Conservation (phyloP, 2,329 filamentous ascomycete genomes). For the Neofusicoccum sp. region DNA sequence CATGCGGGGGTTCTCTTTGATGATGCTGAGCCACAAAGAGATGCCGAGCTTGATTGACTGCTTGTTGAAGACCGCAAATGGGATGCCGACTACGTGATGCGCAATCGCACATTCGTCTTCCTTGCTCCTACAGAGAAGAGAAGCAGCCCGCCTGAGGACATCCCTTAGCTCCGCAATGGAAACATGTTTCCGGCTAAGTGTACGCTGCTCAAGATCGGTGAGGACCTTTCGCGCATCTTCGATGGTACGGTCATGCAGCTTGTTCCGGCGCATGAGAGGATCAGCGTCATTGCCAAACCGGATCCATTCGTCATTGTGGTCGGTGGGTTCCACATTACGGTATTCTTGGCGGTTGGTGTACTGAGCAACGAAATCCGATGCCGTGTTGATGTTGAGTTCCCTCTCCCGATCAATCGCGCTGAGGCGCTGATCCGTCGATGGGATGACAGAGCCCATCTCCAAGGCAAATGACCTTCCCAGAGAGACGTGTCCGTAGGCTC, state of each 20-base stretch:
- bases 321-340: conserved; percentile 74
- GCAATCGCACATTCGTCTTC: conserved; percentile 75
- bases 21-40: conserved; percentile 93
- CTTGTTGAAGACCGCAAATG: conserved; percentile 89
- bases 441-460: conserved; percentile 86
- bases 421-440: conserved; percentile 80
- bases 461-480: conserved; percentile 91
- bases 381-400: conserved; percentile 77
- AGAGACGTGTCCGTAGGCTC: conserved; percentile 85
- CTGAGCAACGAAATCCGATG: conserved; percentile 93
- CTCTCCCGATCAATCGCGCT: conserved; percentile 73
- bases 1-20: conserved; percentile 89
- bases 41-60: conserved; percentile 94
- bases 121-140: conserved; percentile 75
- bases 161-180: conserved; percentile 74
- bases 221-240: conserved; percentile 59
- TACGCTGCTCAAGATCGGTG: conserved; percentile 68
- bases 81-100: conserved; percentile 86
- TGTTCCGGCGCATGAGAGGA: conserved; percentile 17
- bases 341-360: conserved; percentile 98
- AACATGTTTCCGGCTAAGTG: conserved; percentile 66
- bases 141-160: conserved; percentile 79
- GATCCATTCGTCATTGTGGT: conserved; percentile 66
- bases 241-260: conserved; percentile 42
- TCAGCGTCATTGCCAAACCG: conserved; percentile 49